These are phyloP conservation scores for Knufia petricola DNA, from an alignment of 2,329 filamentous ascomycete species.

Conservation along the genomic window DNA sequence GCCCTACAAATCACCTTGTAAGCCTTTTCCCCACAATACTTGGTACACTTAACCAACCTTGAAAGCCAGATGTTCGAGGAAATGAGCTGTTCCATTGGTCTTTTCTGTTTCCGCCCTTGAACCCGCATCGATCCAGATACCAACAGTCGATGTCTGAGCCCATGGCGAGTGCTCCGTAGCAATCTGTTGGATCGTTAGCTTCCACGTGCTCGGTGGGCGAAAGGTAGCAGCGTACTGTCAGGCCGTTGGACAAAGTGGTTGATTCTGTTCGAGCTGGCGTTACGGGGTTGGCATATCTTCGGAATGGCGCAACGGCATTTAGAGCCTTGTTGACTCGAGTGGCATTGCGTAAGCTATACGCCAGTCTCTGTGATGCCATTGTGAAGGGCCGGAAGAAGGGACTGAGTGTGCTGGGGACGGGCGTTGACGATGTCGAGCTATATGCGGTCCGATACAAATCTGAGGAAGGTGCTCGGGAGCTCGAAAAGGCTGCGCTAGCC, in stretches of 20 bases:
- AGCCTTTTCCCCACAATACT: conserved; percentile 3
- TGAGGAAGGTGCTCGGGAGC: neutral
- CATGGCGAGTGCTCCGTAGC: conserved; percentile 97
- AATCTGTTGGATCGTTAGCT: conserved; percentile 51
- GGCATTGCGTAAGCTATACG: conserved; percentile 84
- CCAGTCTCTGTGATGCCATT: conserved; percentile 97
- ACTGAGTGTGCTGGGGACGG: conserved; percentile 2
- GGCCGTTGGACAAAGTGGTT: conserved; percentile 91
- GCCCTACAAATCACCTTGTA: conserved; percentile 47
- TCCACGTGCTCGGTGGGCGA: conserved; percentile 13
- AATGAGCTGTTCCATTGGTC: conserved; percentile 98
- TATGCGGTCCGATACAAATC: neutral
- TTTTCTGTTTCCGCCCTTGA: conserved; percentile 95
- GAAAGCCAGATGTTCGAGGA: conserved; percentile 99
- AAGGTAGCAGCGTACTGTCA: conserved; percentile 59
- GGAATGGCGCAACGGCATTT: conserved; percentile 66
- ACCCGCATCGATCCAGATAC: conserved; percentile 98
- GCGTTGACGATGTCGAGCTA: neutral
- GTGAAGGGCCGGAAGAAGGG: conserved; percentile 21
- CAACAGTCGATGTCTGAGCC: conserved; percentile 95
- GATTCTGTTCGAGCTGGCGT: conserved; percentile 76
- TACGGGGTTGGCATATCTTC: conserved; percentile 85
- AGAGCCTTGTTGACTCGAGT: conserved; percentile 80
- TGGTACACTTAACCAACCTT: conserved; percentile 55
- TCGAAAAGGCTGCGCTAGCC: neutral